Evolutionary conservation across 2,329 filamentous ascomycete species (phyloP), one percentile per base, ranked within the genome.

Genomic region (Aspergillus piperis): DNA sequence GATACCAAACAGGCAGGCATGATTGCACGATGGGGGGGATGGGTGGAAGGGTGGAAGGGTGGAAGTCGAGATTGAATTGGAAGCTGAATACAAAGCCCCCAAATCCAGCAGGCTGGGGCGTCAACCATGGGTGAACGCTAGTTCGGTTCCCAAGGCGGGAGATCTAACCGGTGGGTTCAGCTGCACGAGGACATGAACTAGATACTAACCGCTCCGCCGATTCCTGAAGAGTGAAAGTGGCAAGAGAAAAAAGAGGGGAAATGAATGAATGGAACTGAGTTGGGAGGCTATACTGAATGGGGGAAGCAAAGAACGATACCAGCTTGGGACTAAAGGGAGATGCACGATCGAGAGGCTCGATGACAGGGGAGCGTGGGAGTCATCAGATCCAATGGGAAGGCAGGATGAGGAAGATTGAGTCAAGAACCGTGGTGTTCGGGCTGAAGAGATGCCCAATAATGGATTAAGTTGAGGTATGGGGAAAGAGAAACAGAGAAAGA

Each of bases 381-480:
- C 32, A 13, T 32, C 10, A 39, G 58, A 52, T 41, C 58, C 61
- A 63, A 63, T 61, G 49, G 36, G 41, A 48, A 23, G 13, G 41
- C 36, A 19, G 10, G 25, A 25, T 10, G 21, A 27, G 23, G 36
- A 51, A 51, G 39, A 17, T n/a, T 49, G 44, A 54, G 13, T 55
- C 38, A 54, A 32, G 55, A 58, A 51, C 56, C 5, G 30, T 6
- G 32, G 5, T 13, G 3, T 48, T 64, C 48, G 54, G 59, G 57
- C 59, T 60, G 59, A 64, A 56, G 27, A 17, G 25, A 8, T 49
- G 56, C 59, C 59, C 61, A 60, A 64, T 48, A 64, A 61, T 60
- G 59, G 61, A 32, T 64, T 65, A 64, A 53, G 63, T 36, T 36
- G 15, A 36, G 32, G 11, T 64, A 63, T 59, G 58, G 61, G 55